Conservation (phyloP, 2,329 filamentous ascomycete species). For the Phoma herbarum region DNA sequence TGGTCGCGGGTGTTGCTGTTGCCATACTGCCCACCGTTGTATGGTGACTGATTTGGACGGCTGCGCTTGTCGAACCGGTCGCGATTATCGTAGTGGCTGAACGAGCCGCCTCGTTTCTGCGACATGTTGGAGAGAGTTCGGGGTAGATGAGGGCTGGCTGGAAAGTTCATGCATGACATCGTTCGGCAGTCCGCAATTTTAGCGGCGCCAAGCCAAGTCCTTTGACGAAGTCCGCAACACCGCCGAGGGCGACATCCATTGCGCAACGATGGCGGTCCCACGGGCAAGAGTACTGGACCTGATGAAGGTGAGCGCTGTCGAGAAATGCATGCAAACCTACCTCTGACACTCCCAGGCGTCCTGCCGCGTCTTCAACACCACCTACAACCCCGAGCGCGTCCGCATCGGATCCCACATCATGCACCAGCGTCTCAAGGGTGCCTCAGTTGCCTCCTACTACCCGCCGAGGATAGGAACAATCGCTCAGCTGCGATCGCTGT, state of each 20-base stretch:
- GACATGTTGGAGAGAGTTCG: slow-evolving; percentile 26
- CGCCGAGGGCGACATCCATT: slow-evolving; percentile 15
- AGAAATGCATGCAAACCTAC: background rate
- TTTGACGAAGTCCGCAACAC: slow-evolving; percentile 25
- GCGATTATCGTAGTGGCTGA: slow-evolving; percentile 33
- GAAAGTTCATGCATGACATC: slow-evolving; percentile 9
- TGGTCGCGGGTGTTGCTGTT: slow-evolving; percentile 11
- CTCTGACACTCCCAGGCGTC: slow-evolving; percentile 67
- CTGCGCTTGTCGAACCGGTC: slow-evolving; percentile 29
- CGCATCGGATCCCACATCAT: slow-evolving; percentile 93
- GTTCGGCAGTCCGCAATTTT: slow-evolving; percentile 21
- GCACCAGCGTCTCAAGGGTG: slow-evolving; percentile 86
- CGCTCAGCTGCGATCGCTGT: slow-evolving; percentile 75
- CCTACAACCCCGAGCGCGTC: slow-evolving; percentile 83
- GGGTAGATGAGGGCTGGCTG: background rate
- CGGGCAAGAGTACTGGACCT: slow-evolving; percentile 69
- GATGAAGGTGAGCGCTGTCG: slow-evolving; percentile 70
- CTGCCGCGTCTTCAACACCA: slow-evolving; percentile 90
- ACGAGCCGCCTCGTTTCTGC: slow-evolving; percentile 31
- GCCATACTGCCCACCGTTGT: slow-evolving; percentile 11
- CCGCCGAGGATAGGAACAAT: slow-evolving; percentile 77
- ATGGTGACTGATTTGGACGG: slow-evolving; percentile 14
- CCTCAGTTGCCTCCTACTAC: slow-evolving; percentile 85
- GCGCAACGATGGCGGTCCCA: slow-evolving; percentile 59
- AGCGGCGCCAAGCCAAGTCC: slow-evolving; percentile 28